phyloP scores from a whole-genome alignment of 2,329 filamentous ascomycete species.

The Onygenales sp. region DNA sequence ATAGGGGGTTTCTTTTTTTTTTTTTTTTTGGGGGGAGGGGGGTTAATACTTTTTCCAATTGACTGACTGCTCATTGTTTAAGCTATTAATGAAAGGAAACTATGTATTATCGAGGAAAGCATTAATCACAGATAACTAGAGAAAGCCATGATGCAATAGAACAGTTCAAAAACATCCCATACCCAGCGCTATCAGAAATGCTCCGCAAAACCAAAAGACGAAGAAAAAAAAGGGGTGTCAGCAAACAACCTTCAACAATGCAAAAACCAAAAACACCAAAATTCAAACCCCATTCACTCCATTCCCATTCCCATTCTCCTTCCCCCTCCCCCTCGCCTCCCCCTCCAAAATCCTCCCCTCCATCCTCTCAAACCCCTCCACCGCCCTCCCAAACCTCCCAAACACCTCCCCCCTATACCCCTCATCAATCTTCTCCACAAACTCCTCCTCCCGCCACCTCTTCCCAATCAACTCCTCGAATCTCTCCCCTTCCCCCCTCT shows the following conservation, averaged over 20 bases:
- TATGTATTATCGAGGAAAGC: too few species aligned
- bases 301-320: too few species aligned
- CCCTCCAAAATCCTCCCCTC: constrained; percentile 55
- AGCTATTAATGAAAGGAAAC: too few species aligned
- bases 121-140: too few species aligned
- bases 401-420: constrained; percentile 71
- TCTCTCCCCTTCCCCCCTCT: constrained; percentile 56
- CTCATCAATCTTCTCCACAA: constrained; percentile 70
- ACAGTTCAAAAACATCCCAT: neutral
- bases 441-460: constrained; percentile 77
- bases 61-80: too few species aligned
- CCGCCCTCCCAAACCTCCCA: constrained; percentile 64
- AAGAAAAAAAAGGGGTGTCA: neutral
- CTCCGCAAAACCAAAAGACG: neutral
- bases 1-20: too few species aligned
- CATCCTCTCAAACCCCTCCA: constrained; percentile 68
- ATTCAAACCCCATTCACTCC: neutral
- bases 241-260: neutral
- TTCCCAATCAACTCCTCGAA: constrained; percentile 81
- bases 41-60: too few species aligned
- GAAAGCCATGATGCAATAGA: neutral
- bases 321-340: constrained; percentile 9
- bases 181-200: too few species aligned
- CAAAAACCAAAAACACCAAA: neutral
- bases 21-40: too few species aligned